These are phyloP conservation scores for Pseudocercospora macadamiae DNA, from an alignment of 2,329 filamentous ascomycete species.

Conservation along the genomic window DNA sequence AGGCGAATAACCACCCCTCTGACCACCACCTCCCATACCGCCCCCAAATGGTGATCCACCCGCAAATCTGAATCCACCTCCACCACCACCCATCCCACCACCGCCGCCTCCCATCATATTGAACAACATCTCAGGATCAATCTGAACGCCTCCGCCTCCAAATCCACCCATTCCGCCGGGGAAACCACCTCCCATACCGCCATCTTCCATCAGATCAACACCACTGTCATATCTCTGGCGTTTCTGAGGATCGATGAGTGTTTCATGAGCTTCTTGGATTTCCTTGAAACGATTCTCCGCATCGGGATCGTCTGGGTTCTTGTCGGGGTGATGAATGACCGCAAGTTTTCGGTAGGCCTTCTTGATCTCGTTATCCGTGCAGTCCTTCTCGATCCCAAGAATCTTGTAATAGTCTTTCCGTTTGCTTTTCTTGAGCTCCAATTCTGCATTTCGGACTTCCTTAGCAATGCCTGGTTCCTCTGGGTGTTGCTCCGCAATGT, in stretches of 20 bases:
- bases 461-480: slow-evolving; percentile 77
- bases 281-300: slow-evolving; percentile 97
- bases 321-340: slow-evolving; percentile 93
- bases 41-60: slow-evolving; percentile 26
- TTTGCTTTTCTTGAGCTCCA: slow-evolving; percentile 96
- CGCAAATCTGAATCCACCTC: slow-evolving; percentile 39
- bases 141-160: slow-evolving; percentile 49
- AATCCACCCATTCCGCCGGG: slow-evolving; percentile 48
- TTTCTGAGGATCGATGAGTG: slow-evolving; percentile 91
- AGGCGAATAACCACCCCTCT: slow-evolving; percentile 21
- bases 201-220: slow-evolving; percentile 77
- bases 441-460: slow-evolving; percentile 85
- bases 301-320: slow-evolving; percentile 84
- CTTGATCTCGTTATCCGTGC: slow-evolving; percentile 84
- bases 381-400: slow-evolving; percentile 82
- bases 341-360: slow-evolving; percentile 95
- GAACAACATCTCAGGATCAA: slow-evolving; percentile 78
- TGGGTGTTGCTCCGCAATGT: slow-evolving; percentile 79
- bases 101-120: slow-evolving; percentile 76
- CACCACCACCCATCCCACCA: slow-evolving; percentile 54
- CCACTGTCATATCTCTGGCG: slow-evolving; percentile 88
- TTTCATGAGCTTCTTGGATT: slow-evolving; percentile 95
- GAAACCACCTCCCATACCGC: slow-evolving; percentile 47
- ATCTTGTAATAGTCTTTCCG: slow-evolving; percentile 99
- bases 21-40: slow-evolving; percentile 16